Base-by-base conservation (phyloP, 2,329 filamentous ascomycete genomes). In the Arthrinium puccinioides region DNA sequence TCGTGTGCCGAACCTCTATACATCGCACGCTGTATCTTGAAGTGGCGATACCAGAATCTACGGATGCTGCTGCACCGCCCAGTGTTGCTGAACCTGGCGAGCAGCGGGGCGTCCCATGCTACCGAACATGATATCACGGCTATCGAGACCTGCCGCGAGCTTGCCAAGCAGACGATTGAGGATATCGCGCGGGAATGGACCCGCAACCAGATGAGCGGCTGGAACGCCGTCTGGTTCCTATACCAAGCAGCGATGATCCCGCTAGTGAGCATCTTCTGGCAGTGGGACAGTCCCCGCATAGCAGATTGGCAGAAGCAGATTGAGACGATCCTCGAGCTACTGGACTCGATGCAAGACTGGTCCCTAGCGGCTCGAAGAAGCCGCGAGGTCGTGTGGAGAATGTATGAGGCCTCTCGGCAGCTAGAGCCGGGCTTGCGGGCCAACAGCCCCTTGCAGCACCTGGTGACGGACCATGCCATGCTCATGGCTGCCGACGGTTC, bases 211-310 rank as follows among this genome's bases (percentile, higher is more conserved):
- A 84, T 89, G 63, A 78, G 77, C 1, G 84, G 84, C 8, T 89
- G 84, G 84, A 86, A 87, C 54, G 84, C 81, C 0, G 83, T 85
- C 3, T 88, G 84, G 83, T 82, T 87, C 59, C 72, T 86, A 41
- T 89, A 87, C 61, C 84, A 89, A 56, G 83, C 84, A 0, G 78
- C 77, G 44, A 85, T 89, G 79, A 79, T 89, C 8, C 84, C 84
- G 0, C 70, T 90, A 2, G 74, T 90, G 9, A 82, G 76, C 16
- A 67, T 89, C 10, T 87, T 87, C 55, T 82, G 76, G 67, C 80
- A 87, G 53, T 67, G 64, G 59, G 62, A 66, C 40, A 68, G 61
- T 50, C 63, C 67, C 9, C 61, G 62, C 23, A 64, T 71, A 15
- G 52, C 62, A 10, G 65, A 70, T 44, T 79, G 74, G 69, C 69